Conservation (phyloP, 2,329 filamentous ascomycete genomes). For the Blastomyces parvus region DNA sequence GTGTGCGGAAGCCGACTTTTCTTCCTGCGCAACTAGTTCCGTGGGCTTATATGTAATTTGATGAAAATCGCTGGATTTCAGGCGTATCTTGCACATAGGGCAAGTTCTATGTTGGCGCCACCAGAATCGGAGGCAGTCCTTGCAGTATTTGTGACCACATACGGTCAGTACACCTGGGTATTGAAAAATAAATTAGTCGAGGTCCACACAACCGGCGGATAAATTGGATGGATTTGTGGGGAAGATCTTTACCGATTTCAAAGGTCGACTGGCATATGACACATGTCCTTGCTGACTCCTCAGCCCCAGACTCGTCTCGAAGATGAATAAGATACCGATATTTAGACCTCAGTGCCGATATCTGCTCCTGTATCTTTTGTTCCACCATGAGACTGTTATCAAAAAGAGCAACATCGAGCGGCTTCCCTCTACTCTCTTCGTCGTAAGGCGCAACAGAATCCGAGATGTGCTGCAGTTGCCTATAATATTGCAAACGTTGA, state of each 20-base stretch:
- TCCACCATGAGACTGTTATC: conserved; percentile 39
- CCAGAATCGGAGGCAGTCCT: conserved; percentile 76
- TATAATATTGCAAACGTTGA: conserved; percentile 76
- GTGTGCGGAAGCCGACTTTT: conserved; percentile 24
- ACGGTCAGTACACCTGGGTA: conserved; percentile 48
- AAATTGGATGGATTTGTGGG: not conserved
- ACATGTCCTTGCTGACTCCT: conserved; percentile 58
- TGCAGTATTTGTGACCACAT: conserved; percentile 89
- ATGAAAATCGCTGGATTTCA: conserved; percentile 62
- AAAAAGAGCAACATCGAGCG: conserved; percentile 44
- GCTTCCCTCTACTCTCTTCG: conserved; percentile 47
- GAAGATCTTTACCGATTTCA: conserved; percentile 62
- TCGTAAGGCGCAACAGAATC: conserved; percentile 73
- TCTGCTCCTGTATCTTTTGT: conserved; percentile 44
- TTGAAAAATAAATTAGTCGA: not conserved
- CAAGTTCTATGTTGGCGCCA: conserved; percentile 64
- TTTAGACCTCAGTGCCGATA: conserved; percentile 60
- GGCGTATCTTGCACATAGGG: conserved; percentile 67
- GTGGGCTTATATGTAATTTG: conserved; percentile 76
- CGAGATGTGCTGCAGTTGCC: conserved; percentile 81
- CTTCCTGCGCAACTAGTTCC: conserved; percentile 58
- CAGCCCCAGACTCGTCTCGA: conserved; percentile 51
- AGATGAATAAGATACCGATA: conserved; percentile 62
- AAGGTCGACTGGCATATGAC: conserved; percentile 77
- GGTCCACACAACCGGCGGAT: conserved; percentile 6